Base-by-base conservation (phyloP, 768 basidiomycete species). In the Lentinula raphanica region DNA sequence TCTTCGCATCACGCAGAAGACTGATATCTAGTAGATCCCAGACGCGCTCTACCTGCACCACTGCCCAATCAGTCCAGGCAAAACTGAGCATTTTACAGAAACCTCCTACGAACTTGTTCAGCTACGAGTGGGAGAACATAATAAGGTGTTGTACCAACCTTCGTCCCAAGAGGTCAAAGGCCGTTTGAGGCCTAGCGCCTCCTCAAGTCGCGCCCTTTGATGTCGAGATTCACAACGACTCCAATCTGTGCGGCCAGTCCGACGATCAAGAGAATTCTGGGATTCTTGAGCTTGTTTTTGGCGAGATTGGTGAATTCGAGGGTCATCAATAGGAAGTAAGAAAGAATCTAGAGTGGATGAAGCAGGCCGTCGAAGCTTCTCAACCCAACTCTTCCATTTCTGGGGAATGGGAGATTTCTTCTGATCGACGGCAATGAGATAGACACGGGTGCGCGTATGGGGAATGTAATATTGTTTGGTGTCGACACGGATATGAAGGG, bases 21-120 rank as follows among this genome's bases (percentile, higher is more conserved):
- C 81, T 89, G 63, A 97, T 96, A 65, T 98, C 95, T 86, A 96
- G 88, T 63, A 98, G 71, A 69, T 98, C 95, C 86, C 92, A 90
- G 3, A 98, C 95, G 31, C 95, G 85, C 67, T 97, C 93, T 19
- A 97, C 94, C 69, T 97, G 94, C 12, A 84, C 83, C n/a, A 84
- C 74, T 25, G 87, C 92, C 95, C 95, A 98, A 67, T 97, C 94
- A 58, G 85, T 83, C 95, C 95, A 98, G 29, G 88, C 88, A 64
- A 90, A 92, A 65, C 95, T 94, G 0, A 86, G 87, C 55, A 95
- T 73, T 67, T 88, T 92, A 67, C 91, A 94, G 62, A 80, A 85
- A 9, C 90, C 92, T 68, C 86, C 91, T 90, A 38, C 31, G 27
- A 21, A 49, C 49, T n/a, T 54, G 21, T 38, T 63, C 45, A 60